Evolutionary conservation across 805 yeast species (phyloP), one percentile per base, ranked within the genome.

Genomic region (Saccharomycopsis malanga): DNA sequence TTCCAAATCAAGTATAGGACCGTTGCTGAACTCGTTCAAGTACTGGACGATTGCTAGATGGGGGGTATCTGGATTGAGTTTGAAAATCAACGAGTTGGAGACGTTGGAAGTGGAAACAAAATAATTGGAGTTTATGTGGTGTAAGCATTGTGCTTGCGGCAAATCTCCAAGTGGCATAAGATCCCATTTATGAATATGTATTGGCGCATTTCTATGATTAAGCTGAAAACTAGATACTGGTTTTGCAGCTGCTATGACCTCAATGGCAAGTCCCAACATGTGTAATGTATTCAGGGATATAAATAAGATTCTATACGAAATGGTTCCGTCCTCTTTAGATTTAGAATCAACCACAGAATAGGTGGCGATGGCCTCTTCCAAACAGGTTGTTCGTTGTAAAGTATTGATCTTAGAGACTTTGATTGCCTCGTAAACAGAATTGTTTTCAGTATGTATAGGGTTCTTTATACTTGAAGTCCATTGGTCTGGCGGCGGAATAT

Each of bases 1-100:
- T 18, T 24, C 22, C 5, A 23, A 21, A 39, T 48, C 45, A 17
- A 44, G 23, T 2, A 39, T 44, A 7, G 48, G 43, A n/a, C 48
- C 45, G 22, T 32, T 23, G 15, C 37, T 40, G 23, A 44, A 48
- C 21, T 42, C 43, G 15, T 39, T 20, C 21, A 48, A 35, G 18
- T 22, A 27, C 21, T 44, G 52, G 5, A 40, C 36, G 4, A 36
- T 14, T 12, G 35, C 25, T 14, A 48, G 24, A 38, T n/a, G 22
- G 3, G 44, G 41, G 4, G 15, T n/a, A 20, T 14, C 25, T 4
- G 15, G 25, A 22, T 5, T 14, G 37, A 46, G 14, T 21, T 40
- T 15, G 15, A 46, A 46, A 17, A 46, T 35, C 22, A 27, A 2
- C 5, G 45, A 41, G n/a, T 21, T 15, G 4, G 45, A n/a, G 2